Base-by-base conservation (phyloP, 306 rosid species). In the Cercis canadensis region DNA sequence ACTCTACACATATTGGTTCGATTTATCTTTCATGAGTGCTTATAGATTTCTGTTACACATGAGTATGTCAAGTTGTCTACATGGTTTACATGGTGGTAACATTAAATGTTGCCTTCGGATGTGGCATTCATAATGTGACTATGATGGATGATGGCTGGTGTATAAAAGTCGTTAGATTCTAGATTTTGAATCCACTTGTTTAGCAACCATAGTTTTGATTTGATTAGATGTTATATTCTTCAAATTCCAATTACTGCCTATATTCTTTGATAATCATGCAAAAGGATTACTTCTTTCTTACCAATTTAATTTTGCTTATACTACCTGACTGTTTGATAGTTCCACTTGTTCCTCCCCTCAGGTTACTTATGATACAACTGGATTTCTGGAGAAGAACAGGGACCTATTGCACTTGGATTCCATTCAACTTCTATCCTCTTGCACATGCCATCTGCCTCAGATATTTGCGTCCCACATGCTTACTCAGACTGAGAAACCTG, bases 321-420 rank as follows among this genome's bases (percentile, higher is more conserved):
- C 29, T 77, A 40, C 64, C 82, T 78, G 69, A 73, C 72, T 67
- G 64, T 83, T 76, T 85, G 80, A 76, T 70, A n/a, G 59, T 78
- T 78, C 68, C 52, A 54, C 65, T 75, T 81, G 63, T 66, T 79
- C 56, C 75, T 83, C 67, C 65, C 66, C 79, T 67, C 92, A 95
- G 99, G 99, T 95, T 71, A 81, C 84, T 4, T 95, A 95, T 71
- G 97, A 91, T 82, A 95, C 97, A 65, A 83, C 90, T 75, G 95
- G 96, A 68, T 95, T 95, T 88, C 80, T 95, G 84, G 99, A 95
- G 72, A 95, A 95, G 88, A 95, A 95, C 77, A 87, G 99, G 78
- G 99, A 95, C 82, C 88, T 91, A 39, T 74, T 95, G 74, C 96
- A 95, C 74, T 78, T 91, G 81, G 96, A 95, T 81, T 87, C 97